These are phyloP conservation scores for Cladophialophora chaetospira DNA, from an alignment of 2,329 filamentous ascomycete genomes.

Conservation along the genomic window DNA sequence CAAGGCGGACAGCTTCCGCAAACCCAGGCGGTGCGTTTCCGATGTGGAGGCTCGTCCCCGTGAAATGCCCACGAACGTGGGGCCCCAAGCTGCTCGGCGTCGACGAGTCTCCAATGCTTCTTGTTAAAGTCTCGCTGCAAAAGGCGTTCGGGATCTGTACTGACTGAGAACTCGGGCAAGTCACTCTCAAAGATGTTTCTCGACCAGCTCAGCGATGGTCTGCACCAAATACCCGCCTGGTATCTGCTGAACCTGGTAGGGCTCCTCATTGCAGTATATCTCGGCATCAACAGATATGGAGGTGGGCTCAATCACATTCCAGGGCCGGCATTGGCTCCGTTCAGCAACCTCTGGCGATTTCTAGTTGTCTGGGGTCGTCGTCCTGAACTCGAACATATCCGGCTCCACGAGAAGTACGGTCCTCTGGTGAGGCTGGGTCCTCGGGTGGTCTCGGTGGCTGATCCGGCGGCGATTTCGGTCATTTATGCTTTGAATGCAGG, in stretches of 20 bases:
- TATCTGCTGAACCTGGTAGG: not conserved
- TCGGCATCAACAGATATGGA: conserved; percentile 19
- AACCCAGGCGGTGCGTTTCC: not conserved
- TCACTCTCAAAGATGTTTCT: conserved; percentile 1
- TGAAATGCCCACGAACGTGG: not conserved
- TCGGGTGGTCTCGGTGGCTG: conserved; percentile 36
- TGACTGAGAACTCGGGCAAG: no score
- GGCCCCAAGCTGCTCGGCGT: not conserved
- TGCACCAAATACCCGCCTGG: conserved; percentile 3
- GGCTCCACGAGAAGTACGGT: conserved; percentile 36
- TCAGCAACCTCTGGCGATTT: conserved; percentile 35
- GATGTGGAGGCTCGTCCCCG: not conserved
- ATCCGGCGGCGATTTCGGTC: conserved; percentile 23
- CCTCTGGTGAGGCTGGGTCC: conserved; percentile 37
- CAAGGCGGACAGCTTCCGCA: not conserved
- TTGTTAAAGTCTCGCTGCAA: no score
- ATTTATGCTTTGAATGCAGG: conserved; percentile 31
- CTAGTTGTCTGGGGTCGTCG: conserved; percentile 31
- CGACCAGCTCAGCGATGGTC: not conserved
- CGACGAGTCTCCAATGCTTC: not conserved
- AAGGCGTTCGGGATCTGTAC: no score
- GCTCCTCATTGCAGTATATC: not conserved
- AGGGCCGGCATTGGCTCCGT: conserved; percentile 34
- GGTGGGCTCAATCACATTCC: conserved; percentile 31
- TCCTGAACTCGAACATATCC: conserved; percentile 32